Evolutionary conservation across 2,329 filamentous ascomycete species (phyloP).

Genomic region (Cadophora malorum): DNA sequence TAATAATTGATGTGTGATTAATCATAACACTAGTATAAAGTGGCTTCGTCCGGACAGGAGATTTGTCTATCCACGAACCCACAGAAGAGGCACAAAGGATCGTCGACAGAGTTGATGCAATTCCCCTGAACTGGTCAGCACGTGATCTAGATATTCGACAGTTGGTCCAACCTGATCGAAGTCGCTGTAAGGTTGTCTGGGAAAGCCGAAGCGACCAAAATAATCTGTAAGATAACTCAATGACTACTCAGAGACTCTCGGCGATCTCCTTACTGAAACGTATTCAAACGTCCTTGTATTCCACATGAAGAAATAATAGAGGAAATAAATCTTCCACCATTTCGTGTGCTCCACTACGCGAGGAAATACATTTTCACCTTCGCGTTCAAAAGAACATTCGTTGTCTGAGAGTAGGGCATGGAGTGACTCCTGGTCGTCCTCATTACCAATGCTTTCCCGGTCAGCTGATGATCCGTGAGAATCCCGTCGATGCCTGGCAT

Average conservation of each 20-base stretch:
- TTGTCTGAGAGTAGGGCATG: background rate
- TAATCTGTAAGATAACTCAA: slow-evolving; percentile 26
- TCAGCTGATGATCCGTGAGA: background rate
- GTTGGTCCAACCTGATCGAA: slow-evolving; percentile 45
- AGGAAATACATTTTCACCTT: background rate
- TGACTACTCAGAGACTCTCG: background rate
- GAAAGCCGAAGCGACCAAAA: slow-evolving; percentile 57
- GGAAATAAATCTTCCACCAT: slow-evolving; percentile 52
- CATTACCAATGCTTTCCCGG: background rate
- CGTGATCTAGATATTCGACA: slow-evolving; percentile 17
- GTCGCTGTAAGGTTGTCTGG: slow-evolving; percentile 48
- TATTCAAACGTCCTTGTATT: slow-evolving; percentile 62
- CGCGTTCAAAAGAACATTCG: background rate
- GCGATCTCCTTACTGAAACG: slow-evolving; percentile 49
- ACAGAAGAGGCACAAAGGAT: slow-evolving; percentile 49
- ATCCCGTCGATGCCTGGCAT: background rate
- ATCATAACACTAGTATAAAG: slow-evolving; percentile 47
- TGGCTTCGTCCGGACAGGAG: slow-evolving; percentile 46
- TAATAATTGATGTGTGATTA: slow-evolving; percentile 49
- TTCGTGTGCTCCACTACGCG: slow-evolving; percentile 21
- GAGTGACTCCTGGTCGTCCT: slow-evolving; percentile 10
- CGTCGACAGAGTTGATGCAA: slow-evolving; percentile 45
- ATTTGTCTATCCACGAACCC: slow-evolving; percentile 49
- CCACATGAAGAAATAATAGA: slow-evolving; percentile 61
- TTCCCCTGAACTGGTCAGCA: slow-evolving; percentile 37